Conservation (phyloP, 768 basidiomycete species). For the Auricularia cornea region DNA sequence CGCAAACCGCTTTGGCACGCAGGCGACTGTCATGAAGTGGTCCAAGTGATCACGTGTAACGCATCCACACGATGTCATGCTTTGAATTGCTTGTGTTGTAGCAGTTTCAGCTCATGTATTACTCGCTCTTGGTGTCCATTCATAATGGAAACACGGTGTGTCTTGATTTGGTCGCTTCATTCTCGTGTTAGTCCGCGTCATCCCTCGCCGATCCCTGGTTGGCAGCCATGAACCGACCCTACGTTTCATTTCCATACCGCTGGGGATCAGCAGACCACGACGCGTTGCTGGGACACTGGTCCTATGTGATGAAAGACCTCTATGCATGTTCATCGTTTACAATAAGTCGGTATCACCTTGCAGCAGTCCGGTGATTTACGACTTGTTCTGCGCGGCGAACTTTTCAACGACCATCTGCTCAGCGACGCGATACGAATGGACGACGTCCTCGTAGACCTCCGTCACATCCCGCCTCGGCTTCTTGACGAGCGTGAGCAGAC, state of each 20-base stretch:
- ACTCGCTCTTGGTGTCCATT: background rate
- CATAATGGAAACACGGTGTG: too few relatives aligned
- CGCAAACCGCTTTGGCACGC: conserved; percentile 9
- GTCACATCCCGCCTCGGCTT: conserved; percentile 38
- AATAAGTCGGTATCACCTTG: too few relatives aligned
- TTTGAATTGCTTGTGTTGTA: background rate
- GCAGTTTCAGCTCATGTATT: background rate
- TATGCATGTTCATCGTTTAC: too few relatives aligned
- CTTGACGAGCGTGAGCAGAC: conserved; percentile 52
- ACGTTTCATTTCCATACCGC: too few relatives aligned
- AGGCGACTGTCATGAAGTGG: conserved; percentile 3
- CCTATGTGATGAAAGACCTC: too few relatives aligned
- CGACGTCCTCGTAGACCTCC: conserved; percentile 44
- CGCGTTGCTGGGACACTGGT: too few relatives aligned
- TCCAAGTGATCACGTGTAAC: background rate
- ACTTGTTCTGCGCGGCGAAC: conserved; percentile 7
- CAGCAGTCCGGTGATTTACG: too few relatives aligned
- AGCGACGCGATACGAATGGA: conserved; percentile 45
- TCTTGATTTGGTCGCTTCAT: too few relatives aligned
- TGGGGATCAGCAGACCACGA: too few relatives aligned
- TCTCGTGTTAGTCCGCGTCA: too few relatives aligned
- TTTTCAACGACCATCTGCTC: conserved; percentile 41
- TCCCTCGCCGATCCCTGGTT: too few relatives aligned
- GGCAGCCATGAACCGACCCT: too few relatives aligned
- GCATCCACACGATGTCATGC: background rate